phyloP scores from a whole-genome alignment of 306 rosid species.

The Sesbania bispinosa region DNA sequence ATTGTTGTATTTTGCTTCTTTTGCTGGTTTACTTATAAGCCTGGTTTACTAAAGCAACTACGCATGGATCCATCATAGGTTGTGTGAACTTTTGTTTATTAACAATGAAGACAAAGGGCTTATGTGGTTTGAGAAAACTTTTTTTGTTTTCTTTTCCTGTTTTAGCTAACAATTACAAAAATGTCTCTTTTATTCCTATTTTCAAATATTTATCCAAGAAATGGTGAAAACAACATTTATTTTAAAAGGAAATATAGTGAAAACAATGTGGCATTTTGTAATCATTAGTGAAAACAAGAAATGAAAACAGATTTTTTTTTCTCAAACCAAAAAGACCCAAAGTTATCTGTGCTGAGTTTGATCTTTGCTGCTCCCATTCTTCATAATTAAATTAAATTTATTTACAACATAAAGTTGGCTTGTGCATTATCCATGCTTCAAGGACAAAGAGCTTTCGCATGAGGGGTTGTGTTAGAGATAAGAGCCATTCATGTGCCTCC shows the following conservation, averaged over 20 bases:
- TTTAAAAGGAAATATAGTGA: neutral
- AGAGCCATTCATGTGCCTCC: neutral
- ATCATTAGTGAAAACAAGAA: neutral
- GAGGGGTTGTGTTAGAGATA: neutral
- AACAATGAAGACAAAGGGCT: neutral
- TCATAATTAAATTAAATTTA: too few relatives aligned
- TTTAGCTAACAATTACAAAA: neutral
- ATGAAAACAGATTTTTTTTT: too few relatives aligned
- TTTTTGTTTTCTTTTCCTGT: neutral
- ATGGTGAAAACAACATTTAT: neutral
- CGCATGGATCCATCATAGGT: neutral
- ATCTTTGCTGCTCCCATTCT: too few relatives aligned
- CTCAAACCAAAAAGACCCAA: too few relatives aligned
- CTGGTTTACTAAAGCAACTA: conserved; percentile 2
- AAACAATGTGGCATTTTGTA: neutral
- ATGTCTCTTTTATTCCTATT: neutral
- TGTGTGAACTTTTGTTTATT: conserved; percentile 6
- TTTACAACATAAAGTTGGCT: too few relatives aligned
- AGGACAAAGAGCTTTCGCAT: neutral
- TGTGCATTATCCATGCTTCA: neutral
- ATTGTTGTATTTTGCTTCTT: conserved; percentile 17
- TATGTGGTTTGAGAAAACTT: neutral
- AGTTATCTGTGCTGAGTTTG: too few relatives aligned
- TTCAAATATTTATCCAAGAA: neutral
- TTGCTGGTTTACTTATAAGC: neutral